Evolutionary conservation across 495 filamentous ascomycete genomes (phyloP).

Genomic region (Podospora conica): DNA sequence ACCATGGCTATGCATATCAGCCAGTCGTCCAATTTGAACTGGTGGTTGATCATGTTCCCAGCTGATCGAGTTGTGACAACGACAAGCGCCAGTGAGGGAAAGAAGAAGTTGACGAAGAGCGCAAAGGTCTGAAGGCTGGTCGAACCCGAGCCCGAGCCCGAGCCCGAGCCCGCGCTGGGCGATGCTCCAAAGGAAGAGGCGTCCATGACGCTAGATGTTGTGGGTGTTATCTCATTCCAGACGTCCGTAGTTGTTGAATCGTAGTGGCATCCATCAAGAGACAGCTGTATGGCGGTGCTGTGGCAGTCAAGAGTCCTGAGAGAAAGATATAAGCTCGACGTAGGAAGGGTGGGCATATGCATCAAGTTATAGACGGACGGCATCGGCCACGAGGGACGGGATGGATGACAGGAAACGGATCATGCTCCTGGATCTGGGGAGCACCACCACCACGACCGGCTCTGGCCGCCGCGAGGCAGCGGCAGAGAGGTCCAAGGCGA

Average conservation of each 20-base stretch:
- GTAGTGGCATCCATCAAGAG: conserved; percentile 17
- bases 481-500: conserved; percentile 11
- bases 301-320: conserved; percentile 5
- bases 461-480: conserved; percentile 5
- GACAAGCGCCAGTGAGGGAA: conserved; percentile 40
- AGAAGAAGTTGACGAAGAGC: conserved; percentile 42
- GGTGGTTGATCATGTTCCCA: conserved; percentile 31
- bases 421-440: conserved; percentile 15
- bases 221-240: conserved; percentile 26
- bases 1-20: conserved; percentile 42
- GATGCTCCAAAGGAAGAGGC: conserved; percentile 19
- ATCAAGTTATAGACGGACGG: conserved; percentile 24
- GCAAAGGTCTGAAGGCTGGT: conserved; percentile 38
- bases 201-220: conserved; percentile 22
- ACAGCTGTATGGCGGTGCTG: background rate
- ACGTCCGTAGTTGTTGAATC: conserved; percentile 13
- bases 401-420: conserved; percentile 12
- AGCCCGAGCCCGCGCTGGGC: background rate
- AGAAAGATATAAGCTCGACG: conserved; percentile 9
- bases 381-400: conserved; percentile 9
- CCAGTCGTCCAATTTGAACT: conserved; percentile 40
- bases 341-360: conserved; percentile 17
- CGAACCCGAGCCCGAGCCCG: conserved; percentile 13
- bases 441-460: conserved; percentile 13
- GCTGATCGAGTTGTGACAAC: conserved; percentile 38